Percentiles rank a stretch among this genome's conserved stretches.
Conservation (phyloP, 164 flowering plant species). For the Stephania yunnanensis region DNA sequence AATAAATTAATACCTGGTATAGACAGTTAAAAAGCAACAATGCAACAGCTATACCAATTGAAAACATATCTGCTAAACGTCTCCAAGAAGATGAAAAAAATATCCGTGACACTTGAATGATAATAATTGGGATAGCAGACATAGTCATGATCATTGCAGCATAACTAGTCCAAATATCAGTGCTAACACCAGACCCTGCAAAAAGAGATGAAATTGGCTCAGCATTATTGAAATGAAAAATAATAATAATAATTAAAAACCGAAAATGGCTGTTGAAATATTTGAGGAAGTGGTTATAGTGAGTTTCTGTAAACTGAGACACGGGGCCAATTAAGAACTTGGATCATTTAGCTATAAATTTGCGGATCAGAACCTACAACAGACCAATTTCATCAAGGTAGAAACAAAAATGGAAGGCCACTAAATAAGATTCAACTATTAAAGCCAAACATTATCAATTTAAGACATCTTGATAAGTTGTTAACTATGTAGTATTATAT, state of each 20-base stretch:
- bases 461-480: too few relatives aligned
- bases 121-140: conserved; percentile 74
- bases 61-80: conserved; percentile 49
- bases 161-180: conserved; percentile 67
- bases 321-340: too few relatives aligned
- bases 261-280: not conserved
- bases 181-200: conserved; percentile 69
- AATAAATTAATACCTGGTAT: conserved; percentile 6
- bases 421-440: not conserved
- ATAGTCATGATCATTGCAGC: conserved; percentile 77
- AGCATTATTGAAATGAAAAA: not conserved
- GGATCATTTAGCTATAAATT: too few relatives aligned
- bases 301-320: not conserved
- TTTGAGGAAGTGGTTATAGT: not conserved
- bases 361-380: not conserved
- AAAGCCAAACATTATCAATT: not conserved
- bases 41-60: conserved; percentile 43
- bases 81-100: conserved; percentile 49
- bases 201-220: not conserved
- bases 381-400: not conserved
- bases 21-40: not conserved
- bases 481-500: too few relatives aligned
- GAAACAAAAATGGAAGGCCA: not conserved
- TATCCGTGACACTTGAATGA: conserved; percentile 62
- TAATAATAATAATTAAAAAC: not conserved